Base-by-base conservation (phyloP, 2,329 filamentous ascomycete species). In the Colletotrichum magnum region DNA sequence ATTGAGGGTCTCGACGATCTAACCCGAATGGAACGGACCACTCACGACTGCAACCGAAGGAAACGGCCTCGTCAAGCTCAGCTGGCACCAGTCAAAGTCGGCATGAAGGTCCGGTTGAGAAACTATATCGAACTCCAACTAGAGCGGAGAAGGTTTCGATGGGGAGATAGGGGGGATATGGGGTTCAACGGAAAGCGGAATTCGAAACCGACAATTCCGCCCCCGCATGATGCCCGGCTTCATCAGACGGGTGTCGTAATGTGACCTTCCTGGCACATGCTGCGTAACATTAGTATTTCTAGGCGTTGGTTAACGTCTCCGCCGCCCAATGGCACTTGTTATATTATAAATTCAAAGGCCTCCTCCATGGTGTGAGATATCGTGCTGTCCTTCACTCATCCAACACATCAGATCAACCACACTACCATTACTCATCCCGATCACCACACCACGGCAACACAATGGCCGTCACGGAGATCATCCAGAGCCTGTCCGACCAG, bases 381-480 rank as follows among this genome's bases (percentile, higher is more conserved):
- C 10, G n/a, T 18, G 18, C 1, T 16, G 6, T 24, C 4, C 16
- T 18, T n/a, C 45, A 48, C 21, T 16, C 45, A 39, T 6, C 12
- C 36, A n/a, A 53, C 48, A 48, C 45, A 6, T 48, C 7, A 10
- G 7, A 18, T 18, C 15, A 48, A 18, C n/a, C 16, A 48, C 5
- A 7, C 10, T 18, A 24, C 7, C 47, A 18, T 18, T 18, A 18
- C 18, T 18, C 47, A 10, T 50, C 47, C 5, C 1, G 47, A 6
- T 28, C 16, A 24, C 18, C 10, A 7, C 64, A 59, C 47, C 32
- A 78, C 79, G 77, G 12, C 18, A 16, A 2, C 64, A 59, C 43
- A 24, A 78, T 78, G 77, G 69, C 75, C 6, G 73, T 78, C n/a
- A 71, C 74, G 26, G 73, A 72, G 24, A 61, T 77, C 4, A 36